Evolutionary conservation across 225 moss, liverwort and hornwort species (phyloP).

Genomic region (Marchantia paleacea): DNA sequence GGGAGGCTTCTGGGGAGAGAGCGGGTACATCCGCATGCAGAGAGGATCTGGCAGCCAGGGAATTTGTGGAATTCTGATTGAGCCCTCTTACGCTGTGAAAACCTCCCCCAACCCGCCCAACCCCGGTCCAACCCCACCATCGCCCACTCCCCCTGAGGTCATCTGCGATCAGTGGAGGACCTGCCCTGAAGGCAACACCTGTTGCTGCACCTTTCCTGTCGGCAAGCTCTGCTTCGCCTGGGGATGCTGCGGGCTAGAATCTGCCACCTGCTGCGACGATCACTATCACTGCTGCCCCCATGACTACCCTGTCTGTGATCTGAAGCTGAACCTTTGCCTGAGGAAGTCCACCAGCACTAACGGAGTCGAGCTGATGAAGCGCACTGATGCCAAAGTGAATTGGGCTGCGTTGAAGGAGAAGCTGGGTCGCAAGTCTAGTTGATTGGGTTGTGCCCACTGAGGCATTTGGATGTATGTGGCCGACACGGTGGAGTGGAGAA

Average conservation of each 20-base stretch:
- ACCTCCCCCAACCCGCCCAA: conserved; percentile 74
- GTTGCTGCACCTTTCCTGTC: conserved; percentile 83
- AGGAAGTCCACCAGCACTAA: conserved; percentile 46
- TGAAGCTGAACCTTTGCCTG: conserved; percentile 60
- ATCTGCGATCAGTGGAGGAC: conserved; percentile 84
- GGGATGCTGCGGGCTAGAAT: conserved; percentile 82
- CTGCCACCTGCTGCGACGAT: conserved; percentile 90
- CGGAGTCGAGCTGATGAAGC: conserved; percentile 66
- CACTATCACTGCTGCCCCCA: conserved; percentile 89
- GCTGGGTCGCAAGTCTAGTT: conserved; percentile 23
- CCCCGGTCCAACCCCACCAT: conserved; percentile 80
- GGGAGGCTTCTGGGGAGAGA: conserved; percentile 62
- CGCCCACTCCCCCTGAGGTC: conserved; percentile 72
- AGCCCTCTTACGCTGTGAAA: conserved; percentile 79
- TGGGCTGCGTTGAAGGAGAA: conserved; percentile 55
- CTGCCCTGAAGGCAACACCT: conserved; percentile 74
- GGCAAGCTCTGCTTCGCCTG: conserved; percentile 72
- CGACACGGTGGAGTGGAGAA: background rate
- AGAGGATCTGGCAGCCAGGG: conserved; percentile 38
- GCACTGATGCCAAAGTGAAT: conserved; percentile 53
- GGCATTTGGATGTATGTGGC: no score
- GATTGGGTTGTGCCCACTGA: background rate
- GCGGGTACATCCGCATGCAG: conserved; percentile 57
- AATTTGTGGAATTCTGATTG: conserved; percentile 78
- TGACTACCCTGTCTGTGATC: conserved; percentile 57